Evolutionary conservation across 192 early-diverging fungal genomes (phyloP).

Genomic region (Spizellomyces sp.): DNA sequence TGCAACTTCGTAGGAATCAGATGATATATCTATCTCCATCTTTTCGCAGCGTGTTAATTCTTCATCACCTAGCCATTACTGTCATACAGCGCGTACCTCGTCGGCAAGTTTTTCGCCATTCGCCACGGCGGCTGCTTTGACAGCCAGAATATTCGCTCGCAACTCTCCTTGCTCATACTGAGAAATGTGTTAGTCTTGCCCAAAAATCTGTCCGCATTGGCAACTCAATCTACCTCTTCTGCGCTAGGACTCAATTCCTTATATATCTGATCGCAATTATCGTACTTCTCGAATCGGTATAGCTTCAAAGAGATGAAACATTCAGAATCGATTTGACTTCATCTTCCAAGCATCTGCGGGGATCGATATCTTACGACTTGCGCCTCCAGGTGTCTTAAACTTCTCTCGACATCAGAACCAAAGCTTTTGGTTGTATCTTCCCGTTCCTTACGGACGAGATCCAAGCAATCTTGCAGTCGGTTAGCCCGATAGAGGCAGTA

Average conservation of each 20-base stretch:
- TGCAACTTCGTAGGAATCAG: slow-evolving; percentile 65
- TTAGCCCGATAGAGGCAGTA: slow-evolving; percentile 72
- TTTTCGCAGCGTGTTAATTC: slow-evolving; percentile 42
- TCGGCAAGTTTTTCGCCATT: neutral
- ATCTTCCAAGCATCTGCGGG: neutral
- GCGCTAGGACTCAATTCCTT: neutral
- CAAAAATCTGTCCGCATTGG: slow-evolving; percentile 8
- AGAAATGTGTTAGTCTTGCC: neutral
- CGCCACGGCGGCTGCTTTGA: slow-evolving; percentile 13
- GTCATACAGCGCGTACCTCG: slow-evolving; percentile 29
- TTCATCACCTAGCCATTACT: slow-evolving; percentile 10
- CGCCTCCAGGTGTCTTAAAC: slow-evolving; percentile 61
- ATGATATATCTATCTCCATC: slow-evolving; percentile 50
- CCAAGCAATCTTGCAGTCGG: slow-evolving; percentile 50
- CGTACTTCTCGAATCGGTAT: slow-evolving; percentile 61
- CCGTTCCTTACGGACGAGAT: slow-evolving; percentile 30
- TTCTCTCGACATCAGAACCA: slow-evolving; percentile 29
- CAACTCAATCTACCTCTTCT: slow-evolving; percentile 15
- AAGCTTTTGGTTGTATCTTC: neutral
- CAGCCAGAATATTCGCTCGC: slow-evolving; percentile 14
- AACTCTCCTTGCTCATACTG: slow-evolving; percentile 25
- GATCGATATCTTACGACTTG: slow-evolving; percentile 57
- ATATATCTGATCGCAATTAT: slow-evolving; percentile 27
- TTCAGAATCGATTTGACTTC: slow-evolving; percentile 7
- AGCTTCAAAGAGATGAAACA: slow-evolving; percentile 23